Percentiles rank a stretch among this genome's conserved stretches.
Conservation (phyloP, 2,329 filamentous ascomycete genomes). For the Talaromyces sp. region DNA sequence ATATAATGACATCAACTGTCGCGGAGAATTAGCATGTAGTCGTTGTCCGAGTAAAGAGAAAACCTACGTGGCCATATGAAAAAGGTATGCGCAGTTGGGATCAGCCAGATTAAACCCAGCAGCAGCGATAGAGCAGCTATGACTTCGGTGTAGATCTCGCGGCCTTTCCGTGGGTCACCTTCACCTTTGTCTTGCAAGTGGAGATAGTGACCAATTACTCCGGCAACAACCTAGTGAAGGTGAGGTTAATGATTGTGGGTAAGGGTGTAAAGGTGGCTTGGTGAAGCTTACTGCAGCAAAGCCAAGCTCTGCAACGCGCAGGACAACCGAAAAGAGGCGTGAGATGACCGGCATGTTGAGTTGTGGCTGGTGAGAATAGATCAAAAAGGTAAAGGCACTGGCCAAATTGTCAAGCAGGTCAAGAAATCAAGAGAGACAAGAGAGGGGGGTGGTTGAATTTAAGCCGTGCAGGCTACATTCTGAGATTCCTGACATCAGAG, state of each 20-base stretch:
- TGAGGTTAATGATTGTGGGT: slow-evolving; percentile 13
- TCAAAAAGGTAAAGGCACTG: not conserved
- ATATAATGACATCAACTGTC: slow-evolving; percentile 60
- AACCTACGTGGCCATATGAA: slow-evolving; percentile 56
- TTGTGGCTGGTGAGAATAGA: not conserved
- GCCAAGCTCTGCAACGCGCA: slow-evolving; percentile 59
- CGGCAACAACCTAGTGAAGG: slow-evolving; percentile 50
- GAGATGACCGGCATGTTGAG: slow-evolving; percentile 45
- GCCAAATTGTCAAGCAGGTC: not conserved
- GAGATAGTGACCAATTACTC: slow-evolving; percentile 63
- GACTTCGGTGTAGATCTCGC: slow-evolving; percentile 70
- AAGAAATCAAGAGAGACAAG: not conserved
- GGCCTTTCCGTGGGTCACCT: slow-evolving; percentile 51
- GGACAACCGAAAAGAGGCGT: slow-evolving; percentile 50
- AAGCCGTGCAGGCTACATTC: not conserved
- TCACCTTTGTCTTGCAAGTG: slow-evolving; percentile 36
- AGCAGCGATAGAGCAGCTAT: slow-evolving; percentile 64
- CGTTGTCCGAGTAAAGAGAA: not conserved
- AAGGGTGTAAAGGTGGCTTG: slow-evolving; percentile 10
- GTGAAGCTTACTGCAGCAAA: slow-evolving; percentile 57
- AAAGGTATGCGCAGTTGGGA: slow-evolving; percentile 64
- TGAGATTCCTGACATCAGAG: not conserved
- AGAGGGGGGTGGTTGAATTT: slow-evolving; percentile 6
- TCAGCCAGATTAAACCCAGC: slow-evolving; percentile 63
- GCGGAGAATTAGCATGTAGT: not conserved